A percentile compares a stretch with the other conserved stretches of the same genome.
Conservation (phyloP, 768 basidiomycete species). For the Pholiota molesta region DNA sequence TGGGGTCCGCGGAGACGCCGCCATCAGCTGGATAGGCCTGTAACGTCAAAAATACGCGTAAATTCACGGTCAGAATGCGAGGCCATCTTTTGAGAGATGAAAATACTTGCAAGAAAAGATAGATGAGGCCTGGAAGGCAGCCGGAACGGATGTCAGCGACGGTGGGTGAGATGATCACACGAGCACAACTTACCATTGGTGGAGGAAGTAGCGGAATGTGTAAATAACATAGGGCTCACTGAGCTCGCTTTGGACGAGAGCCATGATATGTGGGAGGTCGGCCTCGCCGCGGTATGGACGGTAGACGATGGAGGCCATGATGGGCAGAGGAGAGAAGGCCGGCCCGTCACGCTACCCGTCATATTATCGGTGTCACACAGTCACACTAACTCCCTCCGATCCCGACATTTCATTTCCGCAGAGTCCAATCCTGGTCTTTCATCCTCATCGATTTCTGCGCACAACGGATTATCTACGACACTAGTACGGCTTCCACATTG, state of each 20-base stretch:
- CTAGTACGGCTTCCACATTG: not conserved
- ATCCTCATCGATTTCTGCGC: not conserved
- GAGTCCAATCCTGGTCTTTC: not conserved
- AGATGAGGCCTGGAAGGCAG: slow-evolving; percentile 77
- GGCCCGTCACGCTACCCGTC: not conserved
- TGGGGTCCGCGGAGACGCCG: slow-evolving; percentile 42
- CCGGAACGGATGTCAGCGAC: slow-evolving; percentile 10
- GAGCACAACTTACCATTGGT: slow-evolving; percentile 79
- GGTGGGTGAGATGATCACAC: slow-evolving; percentile 30
- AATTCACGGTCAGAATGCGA: not conserved
- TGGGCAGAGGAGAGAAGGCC: slow-evolving; percentile 16
- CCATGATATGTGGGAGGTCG: slow-evolving; percentile 84
- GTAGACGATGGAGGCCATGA: slow-evolving; percentile 53
- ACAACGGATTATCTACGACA: not conserved
- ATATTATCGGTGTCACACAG: not conserved
- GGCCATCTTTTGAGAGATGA: not conserved
- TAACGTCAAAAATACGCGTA: slow-evolving; percentile 4
- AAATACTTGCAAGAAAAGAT: slow-evolving; percentile 59
- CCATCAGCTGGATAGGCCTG: slow-evolving; percentile 61
- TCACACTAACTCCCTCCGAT: not conserved
- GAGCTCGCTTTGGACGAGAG: slow-evolving; percentile 87
- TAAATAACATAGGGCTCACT: slow-evolving; percentile 97
- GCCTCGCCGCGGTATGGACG: slow-evolving; percentile 76
- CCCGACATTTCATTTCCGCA: not conserved
- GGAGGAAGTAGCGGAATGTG: slow-evolving; percentile 95